Percentiles rank a stretch among this genome's conserved stretches.
These are phyloP conservation scores for Tulasnella sp. DNA, from an alignment of 768 basidiomycete genomes.

Conservation along the genomic window DNA sequence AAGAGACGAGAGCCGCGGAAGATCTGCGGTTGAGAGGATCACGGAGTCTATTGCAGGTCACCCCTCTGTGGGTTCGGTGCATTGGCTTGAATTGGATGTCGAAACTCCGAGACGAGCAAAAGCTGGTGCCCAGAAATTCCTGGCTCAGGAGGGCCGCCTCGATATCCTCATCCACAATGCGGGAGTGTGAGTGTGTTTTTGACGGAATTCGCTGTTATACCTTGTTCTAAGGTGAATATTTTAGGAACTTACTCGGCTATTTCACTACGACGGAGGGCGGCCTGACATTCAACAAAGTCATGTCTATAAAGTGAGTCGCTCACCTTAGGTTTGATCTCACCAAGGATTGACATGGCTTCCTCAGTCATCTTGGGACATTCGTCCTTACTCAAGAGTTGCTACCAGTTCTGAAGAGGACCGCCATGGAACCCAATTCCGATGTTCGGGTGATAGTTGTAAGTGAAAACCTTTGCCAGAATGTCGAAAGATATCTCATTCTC, in stretches of 20 bases:
- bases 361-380: conserved; percentile 52
- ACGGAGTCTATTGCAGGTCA: conserved; percentile 40
- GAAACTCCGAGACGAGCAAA: conserved; percentile 49
- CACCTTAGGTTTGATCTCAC: neutral
- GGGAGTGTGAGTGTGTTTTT: conserved; percentile 43
- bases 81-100: conserved; percentile 54
- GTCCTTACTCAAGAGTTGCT: conserved; percentile 54
- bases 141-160: conserved; percentile 50
- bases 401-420: conserved; percentile 52
- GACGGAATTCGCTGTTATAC: neutral
- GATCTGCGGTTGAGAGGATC: conserved; percentile 48
- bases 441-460: conserved; percentile 60
- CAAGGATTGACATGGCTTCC: neutral
- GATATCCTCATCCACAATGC: conserved; percentile 65
- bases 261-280: neutral
- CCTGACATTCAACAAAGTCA: conserved; percentile 17
- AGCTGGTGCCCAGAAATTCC: conserved; percentile 48
- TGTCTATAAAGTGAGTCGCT: conserved; percentile 28
- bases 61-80: conserved; percentile 47
- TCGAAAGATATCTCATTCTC: neutral
- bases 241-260: neutral
- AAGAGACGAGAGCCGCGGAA: conserved; percentile 48
- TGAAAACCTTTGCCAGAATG: neutral
- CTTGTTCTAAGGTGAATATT: neutral
- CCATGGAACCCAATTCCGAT: conserved; percentile 48